These are phyloP conservation scores for Xylaria sp. DNA, from an alignment of 2,329 filamentous ascomycete genomes.

Conservation along the genomic window DNA sequence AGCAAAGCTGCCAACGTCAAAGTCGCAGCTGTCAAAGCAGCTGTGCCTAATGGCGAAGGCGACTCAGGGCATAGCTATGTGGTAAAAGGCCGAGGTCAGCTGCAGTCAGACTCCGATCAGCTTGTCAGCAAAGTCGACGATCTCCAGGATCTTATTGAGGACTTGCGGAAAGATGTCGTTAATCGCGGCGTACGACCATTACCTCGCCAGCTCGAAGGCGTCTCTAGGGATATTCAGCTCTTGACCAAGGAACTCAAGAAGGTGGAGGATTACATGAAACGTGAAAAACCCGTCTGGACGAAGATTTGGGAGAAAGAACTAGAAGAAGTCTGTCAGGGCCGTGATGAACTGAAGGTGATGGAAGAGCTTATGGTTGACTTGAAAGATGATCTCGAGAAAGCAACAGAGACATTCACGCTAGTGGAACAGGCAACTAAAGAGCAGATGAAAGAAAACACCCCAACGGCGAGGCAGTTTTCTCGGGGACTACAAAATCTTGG, in stretches of 20 bases:
- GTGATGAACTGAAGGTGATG: slow-evolving; percentile 93
- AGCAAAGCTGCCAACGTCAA: slow-evolving; percentile 86
- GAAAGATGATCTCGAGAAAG: slow-evolving; percentile 94
- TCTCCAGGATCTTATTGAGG: slow-evolving; percentile 95
- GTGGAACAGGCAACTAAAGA: slow-evolving; percentile 99
- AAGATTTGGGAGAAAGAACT: slow-evolving; percentile 99
- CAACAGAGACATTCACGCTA: slow-evolving; percentile 89
- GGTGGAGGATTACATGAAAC: slow-evolving; percentile 90
- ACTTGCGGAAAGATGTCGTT: slow-evolving; percentile 97
- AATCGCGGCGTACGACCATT: slow-evolving; percentile 89
- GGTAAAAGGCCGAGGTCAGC: slow-evolving; percentile 83
- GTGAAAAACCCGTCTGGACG: slow-evolving; percentile 96
- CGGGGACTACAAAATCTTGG: slow-evolving; percentile 65
- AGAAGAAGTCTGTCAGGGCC: slow-evolving; percentile 93
- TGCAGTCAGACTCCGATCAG: slow-evolving; percentile 87
- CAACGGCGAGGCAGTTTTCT: slow-evolving; percentile 62
- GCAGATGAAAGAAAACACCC: slow-evolving; percentile 83
- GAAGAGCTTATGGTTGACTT: slow-evolving; percentile 94
- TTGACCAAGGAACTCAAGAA: slow-evolving; percentile 90
- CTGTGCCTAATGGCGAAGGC: slow-evolving; percentile 76
- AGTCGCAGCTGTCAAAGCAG: slow-evolving; percentile 74
- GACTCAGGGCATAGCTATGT: slow-evolving; percentile 89
- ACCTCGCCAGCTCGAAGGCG: slow-evolving; percentile 87
- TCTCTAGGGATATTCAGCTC: slow-evolving; percentile 85
- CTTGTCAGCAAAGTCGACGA: slow-evolving; percentile 94